Conservation (phyloP, 345 rosid genomes). For the Lepidium africanum region DNA sequence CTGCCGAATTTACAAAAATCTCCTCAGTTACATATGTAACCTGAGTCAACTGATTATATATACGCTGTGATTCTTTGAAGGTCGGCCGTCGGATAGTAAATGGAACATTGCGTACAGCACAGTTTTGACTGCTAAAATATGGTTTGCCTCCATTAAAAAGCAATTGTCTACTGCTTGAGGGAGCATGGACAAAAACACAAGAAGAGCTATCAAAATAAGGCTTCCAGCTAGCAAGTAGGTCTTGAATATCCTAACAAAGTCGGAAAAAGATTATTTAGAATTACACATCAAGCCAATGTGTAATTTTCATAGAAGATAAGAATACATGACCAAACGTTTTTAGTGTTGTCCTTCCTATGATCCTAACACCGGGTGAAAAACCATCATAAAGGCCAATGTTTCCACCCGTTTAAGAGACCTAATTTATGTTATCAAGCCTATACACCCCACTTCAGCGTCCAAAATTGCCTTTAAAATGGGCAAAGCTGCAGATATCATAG, state of each 20-base stretch:
- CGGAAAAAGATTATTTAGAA: not conserved
- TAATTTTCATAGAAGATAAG: not conserved
- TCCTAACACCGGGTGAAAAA: not conserved
- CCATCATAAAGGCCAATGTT: not conserved
- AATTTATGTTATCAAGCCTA: slow-evolving; percentile 1
- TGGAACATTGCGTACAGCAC: slow-evolving; percentile 50
- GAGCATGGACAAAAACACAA: slow-evolving; percentile 69
- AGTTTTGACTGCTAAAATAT: slow-evolving; percentile 50
- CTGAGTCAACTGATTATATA: slow-evolving; percentile 69
- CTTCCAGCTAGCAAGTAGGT: slow-evolving; percentile 85
- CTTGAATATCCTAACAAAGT: slow-evolving; percentile 70
- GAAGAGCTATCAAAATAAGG: slow-evolving; percentile 74
- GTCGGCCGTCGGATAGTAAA: slow-evolving; percentile 79
- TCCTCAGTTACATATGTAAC: slow-evolving; percentile 50
- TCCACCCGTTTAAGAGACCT: not conserved
- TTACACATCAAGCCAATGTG: slow-evolving; percentile 4
- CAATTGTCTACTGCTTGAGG: slow-evolving; percentile 73
- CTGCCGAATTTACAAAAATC: slow-evolving; percentile 25
- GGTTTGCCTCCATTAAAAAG: slow-evolving; percentile 66
- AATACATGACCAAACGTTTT: not conserved
- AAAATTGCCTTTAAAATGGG: not conserved
- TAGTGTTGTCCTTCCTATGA: not conserved
- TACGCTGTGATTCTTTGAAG: slow-evolving; percentile 68
- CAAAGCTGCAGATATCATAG: not conserved
- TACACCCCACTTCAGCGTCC: not conserved